A percentile compares a stretch with the other conserved stretches of the same genome.
Evolutionary conservation across 106 monocot genomes (phyloP).

Genomic region (Hemerocallis citrina): DNA sequence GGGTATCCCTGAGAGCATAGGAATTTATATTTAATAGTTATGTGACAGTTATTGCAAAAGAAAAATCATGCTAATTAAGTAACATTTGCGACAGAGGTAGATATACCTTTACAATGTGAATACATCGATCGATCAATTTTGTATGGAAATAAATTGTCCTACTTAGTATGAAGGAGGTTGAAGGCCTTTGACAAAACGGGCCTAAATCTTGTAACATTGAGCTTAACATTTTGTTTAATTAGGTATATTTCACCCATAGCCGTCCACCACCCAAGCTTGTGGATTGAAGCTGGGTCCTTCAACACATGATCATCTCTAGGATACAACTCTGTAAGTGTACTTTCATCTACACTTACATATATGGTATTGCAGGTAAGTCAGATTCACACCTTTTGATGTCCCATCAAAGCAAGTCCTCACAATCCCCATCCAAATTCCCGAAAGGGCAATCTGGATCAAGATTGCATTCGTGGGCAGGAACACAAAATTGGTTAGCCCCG

Average conservation of each 20-base stretch:
- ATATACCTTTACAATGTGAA: background rate
- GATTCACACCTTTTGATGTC: conserved; percentile 23
- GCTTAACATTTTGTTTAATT: conserved; percentile 41
- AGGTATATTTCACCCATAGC: conserved; percentile 19
- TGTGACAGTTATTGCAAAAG: no score
- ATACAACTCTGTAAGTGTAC: conserved; percentile 30
- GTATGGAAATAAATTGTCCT: background rate
- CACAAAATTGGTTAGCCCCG: conserved; percentile 61
- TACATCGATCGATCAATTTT: background rate
- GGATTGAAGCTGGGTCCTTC: conserved; percentile 28
- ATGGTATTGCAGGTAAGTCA: conserved; percentile 48
- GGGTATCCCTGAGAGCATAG: no score
- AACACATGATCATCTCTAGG: conserved; percentile 38
- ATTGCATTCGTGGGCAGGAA: conserved; percentile 46
- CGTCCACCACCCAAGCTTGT: conserved; percentile 36
- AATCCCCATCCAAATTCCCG: conserved; percentile 48
- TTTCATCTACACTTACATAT: conserved; percentile 43
- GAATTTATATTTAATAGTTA: no score
- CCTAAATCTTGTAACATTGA: conserved; percentile 49
- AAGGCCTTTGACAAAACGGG: conserved; percentile 32
- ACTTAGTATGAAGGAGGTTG: conserved; percentile 19
- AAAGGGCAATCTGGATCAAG: conserved; percentile 46
- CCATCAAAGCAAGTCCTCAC: conserved; percentile 25
- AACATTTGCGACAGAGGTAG: no score
- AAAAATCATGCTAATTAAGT: no score